These are phyloP conservation scores for Leucoagaricus sp. DNA, from an alignment of 1,284 basidiomycete species.

Conservation along the genomic window DNA sequence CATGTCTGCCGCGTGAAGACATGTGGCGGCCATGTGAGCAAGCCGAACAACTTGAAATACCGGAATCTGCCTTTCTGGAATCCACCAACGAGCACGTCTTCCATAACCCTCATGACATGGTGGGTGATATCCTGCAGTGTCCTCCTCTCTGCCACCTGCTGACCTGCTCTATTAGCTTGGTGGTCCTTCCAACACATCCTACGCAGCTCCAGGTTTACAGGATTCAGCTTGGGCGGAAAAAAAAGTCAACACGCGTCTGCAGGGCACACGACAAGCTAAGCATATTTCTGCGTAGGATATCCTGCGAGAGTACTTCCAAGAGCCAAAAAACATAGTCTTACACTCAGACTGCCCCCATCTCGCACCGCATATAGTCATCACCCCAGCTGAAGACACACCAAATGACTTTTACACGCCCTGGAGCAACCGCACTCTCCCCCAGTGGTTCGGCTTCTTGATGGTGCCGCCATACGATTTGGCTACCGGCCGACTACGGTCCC, in stretches of 20 bases:
- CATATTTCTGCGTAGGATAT: constrained; percentile 24
- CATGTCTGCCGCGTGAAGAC: constrained; percentile 18
- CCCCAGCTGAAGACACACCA: constrained; percentile 39
- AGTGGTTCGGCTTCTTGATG: constrained; percentile 27
- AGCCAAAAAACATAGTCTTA: constrained; percentile 35
- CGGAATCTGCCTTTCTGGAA: constrained; percentile 10
- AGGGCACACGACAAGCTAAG: constrained; percentile 9
- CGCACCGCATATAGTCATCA: constrained; percentile 51
- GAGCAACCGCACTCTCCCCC: constrained; percentile 35
- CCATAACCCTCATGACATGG: constrained; percentile 22
- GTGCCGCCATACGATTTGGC: constrained; percentile 22
- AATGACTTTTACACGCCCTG: constrained; percentile 35
- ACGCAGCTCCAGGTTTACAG: constrained; percentile 3
- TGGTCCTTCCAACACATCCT: constrained; percentile 7
- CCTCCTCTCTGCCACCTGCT: neutral
- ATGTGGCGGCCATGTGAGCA: constrained; percentile 19
- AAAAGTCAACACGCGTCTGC: neutral
- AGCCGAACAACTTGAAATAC: constrained; percentile 16
- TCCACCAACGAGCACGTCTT: constrained; percentile 8
- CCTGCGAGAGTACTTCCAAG: constrained; percentile 28
- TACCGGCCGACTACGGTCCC: constrained; percentile 18
- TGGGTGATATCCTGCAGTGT: constrained; percentile 16
- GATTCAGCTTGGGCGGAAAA: constrained; percentile 9
- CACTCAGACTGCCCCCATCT: constrained; percentile 32
- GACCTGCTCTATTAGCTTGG: constrained; percentile 20